phyloP scores from a whole-genome alignment of 2,329 filamentous ascomycete genomes.

The Fusarium drepaniforme region DNA sequence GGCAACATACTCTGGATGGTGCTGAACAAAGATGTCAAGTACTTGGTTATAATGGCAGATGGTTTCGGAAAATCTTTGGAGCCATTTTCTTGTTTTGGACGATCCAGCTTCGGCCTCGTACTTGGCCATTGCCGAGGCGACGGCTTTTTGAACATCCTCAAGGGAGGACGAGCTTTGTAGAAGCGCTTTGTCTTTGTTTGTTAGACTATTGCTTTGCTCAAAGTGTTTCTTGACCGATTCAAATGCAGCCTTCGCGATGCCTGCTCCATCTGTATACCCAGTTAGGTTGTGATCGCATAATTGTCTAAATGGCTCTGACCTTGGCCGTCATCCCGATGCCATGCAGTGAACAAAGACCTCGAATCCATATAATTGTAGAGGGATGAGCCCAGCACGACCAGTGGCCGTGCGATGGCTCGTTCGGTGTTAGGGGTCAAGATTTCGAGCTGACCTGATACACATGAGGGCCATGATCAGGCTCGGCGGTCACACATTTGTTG shows the following conservation, averaged over 20 bases:
- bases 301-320: not conserved
- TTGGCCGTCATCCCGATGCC: not conserved
- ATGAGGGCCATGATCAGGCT: not conserved
- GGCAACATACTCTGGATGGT: slow-evolving; percentile 19
- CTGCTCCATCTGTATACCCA: not conserved
- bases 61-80: not conserved
- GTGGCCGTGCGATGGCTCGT: not conserved
- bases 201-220: not conserved
- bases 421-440: not conserved
- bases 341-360: not conserved
- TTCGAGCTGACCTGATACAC: too few relatives aligned
- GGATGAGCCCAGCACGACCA: too few relatives aligned
- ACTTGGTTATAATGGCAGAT: slow-evolving; percentile 15
- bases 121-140: not conserved
- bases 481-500: not conserved
- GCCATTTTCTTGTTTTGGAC: not conserved
- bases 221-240: not conserved
- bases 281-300: not conserved
- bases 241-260: not conserved
- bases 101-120: not conserved
- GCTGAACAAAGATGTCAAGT: slow-evolving; percentile 20
- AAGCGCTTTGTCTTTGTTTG: not conserved
- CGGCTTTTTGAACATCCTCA: not conserved
- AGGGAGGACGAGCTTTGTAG: not conserved
- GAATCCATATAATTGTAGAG: not conserved